Evolutionary conservation across 1,284 basidiomycete genomes (phyloP), one percentile per base, ranked within the genome.

Genomic region (Marasmius sp.): DNA sequence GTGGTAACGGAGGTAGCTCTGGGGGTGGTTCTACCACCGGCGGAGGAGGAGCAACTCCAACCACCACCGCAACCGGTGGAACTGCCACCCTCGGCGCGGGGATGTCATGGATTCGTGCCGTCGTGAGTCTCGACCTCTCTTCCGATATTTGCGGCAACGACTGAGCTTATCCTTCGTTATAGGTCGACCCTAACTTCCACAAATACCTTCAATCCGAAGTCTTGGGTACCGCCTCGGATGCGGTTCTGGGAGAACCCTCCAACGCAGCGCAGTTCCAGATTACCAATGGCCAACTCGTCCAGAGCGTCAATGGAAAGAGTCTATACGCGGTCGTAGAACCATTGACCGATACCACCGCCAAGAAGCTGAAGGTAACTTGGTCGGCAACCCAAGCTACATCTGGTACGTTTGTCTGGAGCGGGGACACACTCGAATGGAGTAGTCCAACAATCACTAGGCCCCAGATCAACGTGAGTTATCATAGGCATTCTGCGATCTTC

Each of bases 151-250:
- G 18, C 16, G 45, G 22, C 20, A 38, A 7, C 43, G 16, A 20
- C 54, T 9, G n/a, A 37, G 11, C 14, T n/a, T 38, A 52, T n/a
- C 10, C 34, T 33, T 52, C 27, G 51, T 36, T 20, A 9, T 64
- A 85, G 80, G 83, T 80, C 72, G 84, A 80, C 64, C 85, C 86
- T 16, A 85, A 86, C 72, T 87, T 87, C 81, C 86, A 87, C 72
- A 78, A 86, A 66, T 87, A 88, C 72, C 80, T 88, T 49, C 81
- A 80, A 59, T 85, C 84, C 20, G 77, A 83, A 66, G 74, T 76
- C 0, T 68, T 72, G 27, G 74, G 74, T 64, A 80, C 75, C n/a
- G 76, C 77, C 3, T 77, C 78, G 0, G 73, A 79, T 39, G 85
- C 84, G 10, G 81, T 85, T 51, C 78, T 86, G 50, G 84, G 83